Base-by-base conservation (phyloP, 371 early-diverging fungal genomes). In the Zopfochytrium polystomum region DNA sequence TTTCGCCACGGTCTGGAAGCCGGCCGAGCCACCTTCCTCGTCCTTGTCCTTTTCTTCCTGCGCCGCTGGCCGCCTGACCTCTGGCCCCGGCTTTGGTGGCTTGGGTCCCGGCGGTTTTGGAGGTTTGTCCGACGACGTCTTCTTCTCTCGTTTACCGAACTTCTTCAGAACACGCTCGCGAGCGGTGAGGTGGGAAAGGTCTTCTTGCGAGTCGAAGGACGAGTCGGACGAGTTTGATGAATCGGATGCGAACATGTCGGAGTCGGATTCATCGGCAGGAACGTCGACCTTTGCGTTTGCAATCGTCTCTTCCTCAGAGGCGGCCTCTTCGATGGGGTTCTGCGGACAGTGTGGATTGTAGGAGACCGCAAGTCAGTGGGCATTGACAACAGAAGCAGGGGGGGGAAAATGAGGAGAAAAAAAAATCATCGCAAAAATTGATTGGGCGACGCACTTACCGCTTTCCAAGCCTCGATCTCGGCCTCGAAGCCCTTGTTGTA, bases 1-100 rank as follows among this genome's bases (percentile, higher is more conserved):
- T 76, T 89, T 87, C 48, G 89, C 91, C 58, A 95, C 91, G 38
- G 87, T 67, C n/a, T 88, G 85, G 76, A 94, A 95, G n/a, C n/a
- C n/a, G n/a, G n/a, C n/a, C n/a, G n/a, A n/a, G 6, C 88, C 91
- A 29, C 55, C 71, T 22, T 66, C 68, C 34, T 62, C 63, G 18
- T 48, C 46, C 25, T 71, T 75, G 45, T n/a, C 70, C 23, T 52
- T 25, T 26, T 50, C 61, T 22, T 62, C 73, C 25, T 67, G 43
- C 20, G 18, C 63, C 2, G 52, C 60, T n/a, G n/a, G n/a, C n/a
- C n/a, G n/a, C n/a, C n/a, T n/a, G n/a, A n/a, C n/a, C 22, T 31
- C 58, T 26, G 27, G 43, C 29, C 23, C 55, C 46, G 9, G 32
- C 35, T 54, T 58, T 52, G 43, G 50, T 43, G 58, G 58, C 32